Base-by-base conservation (phyloP, 2,329 filamentous ascomycete species). In the Ceratocystis destructans region DNA sequence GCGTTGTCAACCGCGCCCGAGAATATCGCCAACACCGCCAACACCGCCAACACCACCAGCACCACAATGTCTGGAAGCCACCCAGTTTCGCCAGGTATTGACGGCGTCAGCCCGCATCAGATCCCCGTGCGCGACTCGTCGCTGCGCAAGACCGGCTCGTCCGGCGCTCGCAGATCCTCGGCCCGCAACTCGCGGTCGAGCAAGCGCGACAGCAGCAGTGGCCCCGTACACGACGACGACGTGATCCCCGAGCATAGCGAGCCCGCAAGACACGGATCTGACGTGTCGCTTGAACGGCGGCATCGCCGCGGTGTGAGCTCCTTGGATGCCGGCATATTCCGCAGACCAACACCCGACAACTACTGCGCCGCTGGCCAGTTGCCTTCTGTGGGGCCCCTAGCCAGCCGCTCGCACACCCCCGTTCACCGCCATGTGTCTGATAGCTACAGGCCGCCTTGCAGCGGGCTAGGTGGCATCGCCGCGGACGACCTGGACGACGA, bases 111-210 rank as follows among this genome's bases (percentile, higher is more conserved):
- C 65, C 79, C 80, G 1, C 77, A 81, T 62, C 75, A 79, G 6
- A 88, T 90, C 65, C 87, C 88, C 0, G 74, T 79, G 6, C 81
- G 87, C 66, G 86, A 88, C 66, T 90, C 87, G 0, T 90, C 87
- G 46, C 76, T 89, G 45, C 78, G 82, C 63, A 87, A 82, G 70
- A 79, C 82, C 0, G 79, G 79, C 7, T 44, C n/a, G 7, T 75
- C 77, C 22, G 79, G 78, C 55, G 77, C 76, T 8, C 84, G 80
- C 73, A 79, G 83, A 66, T 79, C 81, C 1, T 81, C 79, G 15
- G 77, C 76, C 4, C 78, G 80, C 37, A 78, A 77, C 0, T 78
- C 80, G 1, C 74, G 79, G 65, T 77, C 82, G 28, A 66, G 59
- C 57, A 83, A 79, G 71, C 76, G 76, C 53, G 77, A 81, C 67